Evolutionary conservation across 352 stramenopile genomes (phyloP).

Genomic region (Plasmopara muralis): DNA sequence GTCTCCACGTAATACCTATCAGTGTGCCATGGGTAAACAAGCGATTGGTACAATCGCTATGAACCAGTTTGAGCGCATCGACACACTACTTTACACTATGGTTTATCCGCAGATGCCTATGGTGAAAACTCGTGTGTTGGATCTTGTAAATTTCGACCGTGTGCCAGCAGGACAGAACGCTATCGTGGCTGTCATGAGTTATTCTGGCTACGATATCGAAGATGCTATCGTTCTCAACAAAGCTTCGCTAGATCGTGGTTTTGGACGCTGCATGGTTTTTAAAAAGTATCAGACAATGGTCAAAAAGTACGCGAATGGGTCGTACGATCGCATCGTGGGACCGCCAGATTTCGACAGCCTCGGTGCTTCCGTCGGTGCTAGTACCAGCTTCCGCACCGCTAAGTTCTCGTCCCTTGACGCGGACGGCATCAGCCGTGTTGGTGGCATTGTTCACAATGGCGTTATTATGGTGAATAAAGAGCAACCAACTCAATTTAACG

Average conservation of each 20-base stretch:
- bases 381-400: slow-evolving; percentile 76
- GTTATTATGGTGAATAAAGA: slow-evolving; percentile 99
- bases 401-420: slow-evolving; percentile 93
- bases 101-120: slow-evolving; percentile 99
- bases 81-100: slow-evolving; percentile 98
- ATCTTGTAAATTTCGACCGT: slow-evolving; percentile 98
- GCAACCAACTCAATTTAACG: slow-evolving; percentile 91
- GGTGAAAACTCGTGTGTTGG: slow-evolving; percentile 97
- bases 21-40: slow-evolving; percentile 99
- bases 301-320: slow-evolving; percentile 96
- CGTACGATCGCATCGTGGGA: slow-evolving; percentile 91
- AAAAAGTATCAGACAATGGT: slow-evolving; percentile 97
- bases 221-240: slow-evolving; percentile 99
- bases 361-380: slow-evolving; percentile 34
- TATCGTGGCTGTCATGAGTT: slow-evolving; percentile 99
- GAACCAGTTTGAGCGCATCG: slow-evolving; percentile 99
- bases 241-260: slow-evolving; percentile 94
- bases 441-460: slow-evolving; percentile 88
- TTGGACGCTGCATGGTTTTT: slow-evolving; percentile 97
- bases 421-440: slow-evolving; percentile 92
- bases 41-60: slow-evolving; percentile 98
- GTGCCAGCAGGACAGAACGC: slow-evolving; percentile 98
- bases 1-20: slow-evolving; percentile 99
- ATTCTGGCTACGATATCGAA: slow-evolving; percentile 99
- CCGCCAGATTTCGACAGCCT: slow-evolving; percentile 86